phyloP scores from a whole-genome alignment of 2,329 filamentous ascomycete genomes.

The Ophiostoma ulmi region DNA sequence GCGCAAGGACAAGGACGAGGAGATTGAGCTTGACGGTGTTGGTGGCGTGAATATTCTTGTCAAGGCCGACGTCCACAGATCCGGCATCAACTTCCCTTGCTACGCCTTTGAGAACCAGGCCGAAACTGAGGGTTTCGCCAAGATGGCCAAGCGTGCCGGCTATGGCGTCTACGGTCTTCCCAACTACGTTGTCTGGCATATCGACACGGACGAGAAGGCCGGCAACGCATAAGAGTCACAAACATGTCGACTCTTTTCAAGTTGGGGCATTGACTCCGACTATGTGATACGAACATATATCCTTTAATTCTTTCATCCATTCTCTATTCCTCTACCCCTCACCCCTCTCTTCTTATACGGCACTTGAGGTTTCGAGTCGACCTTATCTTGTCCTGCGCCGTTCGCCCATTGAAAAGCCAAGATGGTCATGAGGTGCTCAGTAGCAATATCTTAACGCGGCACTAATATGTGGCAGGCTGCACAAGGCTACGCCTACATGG shows the following conservation, averaged over 20 bases:
- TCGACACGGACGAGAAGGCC: slow-evolving; percentile 91
- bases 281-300: slow-evolving; percentile 11
- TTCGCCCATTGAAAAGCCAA: neutral
- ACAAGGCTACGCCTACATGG: too few relatives aligned
- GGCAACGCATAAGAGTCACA: slow-evolving; percentile 56
- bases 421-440: neutral
- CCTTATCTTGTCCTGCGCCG: neutral
- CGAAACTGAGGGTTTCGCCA: slow-evolving; percentile 96
- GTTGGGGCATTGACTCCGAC: neutral
- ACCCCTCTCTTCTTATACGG: too few relatives aligned
- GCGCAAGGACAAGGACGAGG: slow-evolving; percentile 84
- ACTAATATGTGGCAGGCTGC: slow-evolving; percentile 1
- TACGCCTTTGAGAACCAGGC: slow-evolving; percentile 99
- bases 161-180: slow-evolving; percentile 89
- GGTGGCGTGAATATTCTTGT: slow-evolving; percentile 96
- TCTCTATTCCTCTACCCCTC: too few relatives aligned
- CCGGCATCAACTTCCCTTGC: slow-evolving; percentile 93
- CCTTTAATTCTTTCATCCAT: neutral
- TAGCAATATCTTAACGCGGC: neutral
- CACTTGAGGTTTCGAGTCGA: neutral
- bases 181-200: slow-evolving; percentile 98
- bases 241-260: neutral
- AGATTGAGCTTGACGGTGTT: slow-evolving; percentile 89
- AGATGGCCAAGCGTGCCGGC: slow-evolving; percentile 95
- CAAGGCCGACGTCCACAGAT: slow-evolving; percentile 94